Evolutionary conservation across 2,329 filamentous ascomycete genomes (phyloP).

Genomic region (Bipolaris cookei): DNA sequence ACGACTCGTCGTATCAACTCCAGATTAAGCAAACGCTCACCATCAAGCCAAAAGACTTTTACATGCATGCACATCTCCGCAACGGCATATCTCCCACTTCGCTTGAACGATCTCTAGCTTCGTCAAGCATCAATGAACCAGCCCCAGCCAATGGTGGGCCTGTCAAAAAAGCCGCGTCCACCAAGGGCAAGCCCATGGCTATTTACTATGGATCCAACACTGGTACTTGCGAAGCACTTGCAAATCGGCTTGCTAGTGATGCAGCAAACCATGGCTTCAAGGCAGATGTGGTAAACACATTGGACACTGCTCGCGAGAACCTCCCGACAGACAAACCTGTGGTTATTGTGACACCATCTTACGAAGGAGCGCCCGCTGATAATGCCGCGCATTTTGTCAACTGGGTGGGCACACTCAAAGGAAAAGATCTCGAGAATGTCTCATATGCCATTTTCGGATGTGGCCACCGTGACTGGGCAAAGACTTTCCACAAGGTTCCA

Average conservation of each 20-base stretch:
- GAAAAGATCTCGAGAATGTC: slow-evolving; percentile 39
- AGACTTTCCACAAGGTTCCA: slow-evolving; percentile 52
- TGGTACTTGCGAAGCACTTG: slow-evolving; percentile 52
- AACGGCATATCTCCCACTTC: slow-evolving; percentile 41
- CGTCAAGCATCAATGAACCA: slow-evolving; percentile 27
- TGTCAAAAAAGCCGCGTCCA: slow-evolving; percentile 18
- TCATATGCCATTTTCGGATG: slow-evolving; percentile 52
- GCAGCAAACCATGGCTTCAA: slow-evolving; percentile 47
- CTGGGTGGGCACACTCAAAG: slow-evolving; percentile 46
- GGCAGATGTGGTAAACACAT: slow-evolving; percentile 42
- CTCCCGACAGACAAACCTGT: slow-evolving; percentile 47
- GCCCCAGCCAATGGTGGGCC: slow-evolving; percentile 14
- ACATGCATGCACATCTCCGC: slow-evolving; percentile 47
- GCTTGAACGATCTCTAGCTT: slow-evolving; percentile 38
- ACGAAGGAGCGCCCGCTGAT: slow-evolving; percentile 53
- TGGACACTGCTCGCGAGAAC: slow-evolving; percentile 46
- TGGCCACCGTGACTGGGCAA: slow-evolving; percentile 52
- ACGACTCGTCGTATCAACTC: slow-evolving; percentile 53
- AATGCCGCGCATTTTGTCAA: slow-evolving; percentile 53
- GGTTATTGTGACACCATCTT: slow-evolving; percentile 51
- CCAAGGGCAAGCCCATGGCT: slow-evolving; percentile 41
- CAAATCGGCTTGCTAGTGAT: slow-evolving; percentile 46
- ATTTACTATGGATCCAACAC: slow-evolving; percentile 52
- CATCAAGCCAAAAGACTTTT: slow-evolving; percentile 54
- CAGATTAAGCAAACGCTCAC: slow-evolving; percentile 55